Evolutionary conservation across 495 filamentous ascomycete species (phyloP), one percentile per base, ranked within the genome.

Genomic region (Neurospora discreta): DNA sequence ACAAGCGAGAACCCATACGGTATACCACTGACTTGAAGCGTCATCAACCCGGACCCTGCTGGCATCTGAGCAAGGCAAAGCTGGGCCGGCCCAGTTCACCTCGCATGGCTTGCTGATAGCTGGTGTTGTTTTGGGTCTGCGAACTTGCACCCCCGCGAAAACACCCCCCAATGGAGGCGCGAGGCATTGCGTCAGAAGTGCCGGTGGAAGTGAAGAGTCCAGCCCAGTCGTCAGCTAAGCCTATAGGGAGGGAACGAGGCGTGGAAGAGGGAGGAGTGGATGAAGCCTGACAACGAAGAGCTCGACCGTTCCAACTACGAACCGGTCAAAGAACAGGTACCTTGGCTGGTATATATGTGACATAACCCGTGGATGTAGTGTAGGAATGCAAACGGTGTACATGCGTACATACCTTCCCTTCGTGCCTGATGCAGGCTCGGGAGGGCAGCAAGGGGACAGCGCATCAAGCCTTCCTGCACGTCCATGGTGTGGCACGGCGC

Each of bases 401-500:
- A 8, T 58, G 33, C 42, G 38, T 58, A 44, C 43, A 16, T 58
- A 33, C 16, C n/a, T 39, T 65, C 43, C 42, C 52, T 71, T 36
- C 30, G 69, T 39, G 69, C 52, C 52, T 71, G 67, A 77, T 77
- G 75, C 75, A 76, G 74, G 71, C 70, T 75, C 70, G 73, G 76
- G 60, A 71, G 71, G 73, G 75, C 71, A 44, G 16, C 42, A 69
- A 68, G 40, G 44, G 70, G 78, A 80, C 78, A 80, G 79, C 78
- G 76, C 77, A 80, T 80, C 78, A 76, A 80, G 69, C 44, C 75
- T 69, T 75, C 72, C 73, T 78, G 77, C 77, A 78, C 69, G 73
- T 74, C 40, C 65, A 70, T 46, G 72, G 73, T 65, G 72, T 70
- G 71, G 65, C 16, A 18, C 26, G 52, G 26, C 52, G 52, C 52